These are phyloP conservation scores for Trichophyton verrucosum DNA, from an alignment of 2,329 filamentous ascomycete genomes.

Conservation along the genomic window DNA sequence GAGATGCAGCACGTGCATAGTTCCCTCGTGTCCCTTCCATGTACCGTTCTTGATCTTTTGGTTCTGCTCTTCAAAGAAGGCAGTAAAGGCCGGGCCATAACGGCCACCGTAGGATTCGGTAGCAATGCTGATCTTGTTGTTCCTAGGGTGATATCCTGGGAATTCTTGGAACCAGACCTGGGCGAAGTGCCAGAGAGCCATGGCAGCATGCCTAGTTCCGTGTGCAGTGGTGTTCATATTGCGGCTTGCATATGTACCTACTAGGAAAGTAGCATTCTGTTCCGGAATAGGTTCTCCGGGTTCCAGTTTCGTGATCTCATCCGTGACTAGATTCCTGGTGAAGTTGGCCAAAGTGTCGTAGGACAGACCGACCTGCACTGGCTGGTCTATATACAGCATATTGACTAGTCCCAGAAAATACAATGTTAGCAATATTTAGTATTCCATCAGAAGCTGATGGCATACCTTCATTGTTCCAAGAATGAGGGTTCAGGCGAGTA, in stretches of 20 bases:
- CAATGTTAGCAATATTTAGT: constrained; percentile 34
- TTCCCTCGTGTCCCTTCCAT: background rate
- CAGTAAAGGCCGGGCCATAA: background rate
- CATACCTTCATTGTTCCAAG: constrained; percentile 44
- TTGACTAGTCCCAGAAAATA: constrained; percentile 29
- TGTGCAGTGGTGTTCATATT: background rate
- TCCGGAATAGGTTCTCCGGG: constrained; percentile 10
- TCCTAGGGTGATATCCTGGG: constrained; percentile 1
- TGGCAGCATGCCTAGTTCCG: background rate
- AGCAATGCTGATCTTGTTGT: constrained; percentile 1
- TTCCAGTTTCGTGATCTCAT: background rate
- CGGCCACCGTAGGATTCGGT: background rate
- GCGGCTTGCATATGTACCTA: constrained; percentile 1
- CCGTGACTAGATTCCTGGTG: constrained; percentile 10
- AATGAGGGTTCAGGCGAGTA: constrained; percentile 45
- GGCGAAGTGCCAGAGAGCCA: constrained; percentile 3
- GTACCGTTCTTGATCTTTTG: constrained; percentile 1
- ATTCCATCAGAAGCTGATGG: constrained; percentile 33
- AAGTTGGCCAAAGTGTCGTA: constrained; percentile 12
- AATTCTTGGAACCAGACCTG: constrained; percentile 1
- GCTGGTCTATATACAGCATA: constrained; percentile 59
- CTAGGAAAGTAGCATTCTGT: background rate
- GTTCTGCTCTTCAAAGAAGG: background rate
- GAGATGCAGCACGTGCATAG: constrained; percentile 13
- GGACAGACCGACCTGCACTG: constrained; percentile 40